These are phyloP conservation scores for Neofusicoccum umdonicola DNA, from an alignment of 2,329 filamentous ascomycete genomes.

Conservation along the genomic window DNA sequence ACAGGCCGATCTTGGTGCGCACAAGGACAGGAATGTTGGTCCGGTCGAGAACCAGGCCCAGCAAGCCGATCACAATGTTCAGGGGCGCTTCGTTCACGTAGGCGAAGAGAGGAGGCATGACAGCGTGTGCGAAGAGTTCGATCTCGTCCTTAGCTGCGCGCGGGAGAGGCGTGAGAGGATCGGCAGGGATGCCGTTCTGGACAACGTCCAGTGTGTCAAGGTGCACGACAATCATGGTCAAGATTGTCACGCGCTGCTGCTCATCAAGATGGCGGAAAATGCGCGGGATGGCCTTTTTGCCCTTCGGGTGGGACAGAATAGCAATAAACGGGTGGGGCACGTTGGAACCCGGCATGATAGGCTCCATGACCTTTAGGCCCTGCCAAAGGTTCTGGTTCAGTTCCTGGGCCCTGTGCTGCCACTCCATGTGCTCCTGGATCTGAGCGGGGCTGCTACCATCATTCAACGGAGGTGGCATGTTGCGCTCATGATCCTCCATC, in stretches of 20 bases:
- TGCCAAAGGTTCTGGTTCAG: conserved; percentile 81
- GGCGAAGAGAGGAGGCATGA: conserved; percentile 85
- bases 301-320: conserved; percentile 90
- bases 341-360: conserved; percentile 63
- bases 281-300: conserved; percentile 91
- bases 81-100: conserved; percentile 90
- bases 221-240: conserved; percentile 94
- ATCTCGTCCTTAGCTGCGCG: conserved; percentile 79
- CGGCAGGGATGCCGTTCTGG: conserved; percentile 64
- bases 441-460: conserved; percentile 65
- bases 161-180: conserved; percentile 70
- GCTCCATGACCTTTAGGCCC: conserved; percentile 87
- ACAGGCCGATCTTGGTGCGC: conserved; percentile 82
- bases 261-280: conserved; percentile 92
- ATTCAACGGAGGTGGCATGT: conserved; percentile 66
- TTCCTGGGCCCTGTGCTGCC: conserved; percentile 67
- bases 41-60: conserved; percentile 78
- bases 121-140: conserved; percentile 81
- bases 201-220: conserved; percentile 91
- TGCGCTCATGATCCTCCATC: conserved; percentile 88
- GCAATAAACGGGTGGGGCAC: conserved; percentile 88
- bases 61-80: conserved; percentile 83
- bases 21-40: conserved; percentile 82
- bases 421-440: conserved; percentile 73
- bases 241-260: conserved; percentile 88